Conservation (phyloP, 768 basidiomycete species). For the Phlegmacium glaucopus region DNA sequence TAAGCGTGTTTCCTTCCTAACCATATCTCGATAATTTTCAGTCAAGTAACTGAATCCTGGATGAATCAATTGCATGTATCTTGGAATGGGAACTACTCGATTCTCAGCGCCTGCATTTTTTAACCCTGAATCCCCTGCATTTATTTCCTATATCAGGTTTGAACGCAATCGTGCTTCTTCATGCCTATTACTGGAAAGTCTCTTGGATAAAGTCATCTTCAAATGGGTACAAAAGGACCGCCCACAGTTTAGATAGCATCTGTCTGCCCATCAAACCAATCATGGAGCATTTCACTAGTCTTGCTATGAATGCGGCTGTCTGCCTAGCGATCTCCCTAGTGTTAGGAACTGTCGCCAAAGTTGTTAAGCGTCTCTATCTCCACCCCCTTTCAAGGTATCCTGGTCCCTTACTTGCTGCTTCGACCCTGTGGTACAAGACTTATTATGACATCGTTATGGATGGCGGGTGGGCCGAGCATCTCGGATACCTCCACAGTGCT, state of each 20-base stretch:
- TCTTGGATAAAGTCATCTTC: not conserved
- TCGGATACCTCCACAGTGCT: slow-evolving; percentile 30
- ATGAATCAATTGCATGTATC: too few relatives aligned
- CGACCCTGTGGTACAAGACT: slow-evolving; percentile 29
- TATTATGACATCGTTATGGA: slow-evolving; percentile 34
- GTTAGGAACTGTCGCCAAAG: not conserved
- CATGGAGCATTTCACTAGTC: not conserved
- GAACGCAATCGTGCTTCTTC: too few relatives aligned
- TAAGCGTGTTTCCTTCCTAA: too few relatives aligned
- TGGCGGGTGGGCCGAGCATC: slow-evolving; percentile 34
- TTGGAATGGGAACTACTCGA: too few relatives aligned
- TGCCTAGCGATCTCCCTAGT: not conserved
- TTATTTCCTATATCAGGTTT: too few relatives aligned
- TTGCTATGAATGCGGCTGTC: not conserved
- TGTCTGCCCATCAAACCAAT: slow-evolving; percentile 1
- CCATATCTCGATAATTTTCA: too few relatives aligned
- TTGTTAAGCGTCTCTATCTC: slow-evolving; percentile 16
- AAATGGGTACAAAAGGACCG: not conserved
- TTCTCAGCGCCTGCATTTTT: too few relatives aligned
- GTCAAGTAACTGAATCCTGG: too few relatives aligned
- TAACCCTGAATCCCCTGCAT: too few relatives aligned
- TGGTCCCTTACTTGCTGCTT: slow-evolving; percentile 30
- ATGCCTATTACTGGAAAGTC: too few relatives aligned
- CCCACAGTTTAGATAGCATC: not conserved
- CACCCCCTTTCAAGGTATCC: slow-evolving; percentile 30